These are phyloP conservation scores for Metarhizium guizhouense DNA, from an alignment of 2,329 filamentous ascomycete genomes.

Conservation along the genomic window DNA sequence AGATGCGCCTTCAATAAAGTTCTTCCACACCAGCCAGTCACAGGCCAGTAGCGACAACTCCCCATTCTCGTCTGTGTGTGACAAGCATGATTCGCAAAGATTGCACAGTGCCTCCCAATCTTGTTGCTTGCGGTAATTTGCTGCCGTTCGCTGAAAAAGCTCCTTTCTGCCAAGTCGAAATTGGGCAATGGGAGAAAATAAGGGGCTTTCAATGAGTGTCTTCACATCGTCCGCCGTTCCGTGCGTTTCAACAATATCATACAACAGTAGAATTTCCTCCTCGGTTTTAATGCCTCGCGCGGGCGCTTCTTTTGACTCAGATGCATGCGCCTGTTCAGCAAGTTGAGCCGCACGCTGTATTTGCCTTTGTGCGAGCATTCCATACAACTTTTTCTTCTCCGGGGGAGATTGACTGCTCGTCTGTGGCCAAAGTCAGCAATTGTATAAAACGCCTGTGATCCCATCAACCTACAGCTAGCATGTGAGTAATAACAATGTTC, in stretches of 20 bases:
- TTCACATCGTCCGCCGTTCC: conserved; percentile 32
- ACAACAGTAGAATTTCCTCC: conserved; percentile 42
- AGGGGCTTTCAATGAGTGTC: conserved; percentile 27
- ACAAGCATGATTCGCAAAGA: conserved; percentile 35
- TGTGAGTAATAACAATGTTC: conserved; percentile 44
- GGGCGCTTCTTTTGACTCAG: conserved; percentile 10
- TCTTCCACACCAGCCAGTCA: conserved; percentile 33
- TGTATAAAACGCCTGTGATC: background rate
- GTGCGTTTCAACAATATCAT: conserved; percentile 35
- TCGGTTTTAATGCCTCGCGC: conserved; percentile 32
- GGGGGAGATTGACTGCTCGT: conserved; percentile 36
- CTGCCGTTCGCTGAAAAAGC: conserved; percentile 31
- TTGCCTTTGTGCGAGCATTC: conserved; percentile 40
- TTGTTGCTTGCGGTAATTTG: conserved; percentile 25
- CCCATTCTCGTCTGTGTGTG: conserved; percentile 25
- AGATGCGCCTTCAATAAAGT: conserved; percentile 29
- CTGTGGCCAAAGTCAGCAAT: conserved; percentile 19
- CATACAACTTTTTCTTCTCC: conserved; percentile 42
- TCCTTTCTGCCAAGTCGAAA: conserved; percentile 39
- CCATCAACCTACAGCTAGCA: conserved; percentile 37
- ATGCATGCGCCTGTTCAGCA: conserved; percentile 25
- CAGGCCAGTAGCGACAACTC: conserved; percentile 34
- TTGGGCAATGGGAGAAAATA: conserved; percentile 33
- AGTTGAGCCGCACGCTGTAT: conserved; percentile 39
- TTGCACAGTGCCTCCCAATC: conserved; percentile 35